Base-by-base conservation (phyloP, 495 filamentous ascomycete species). In the Hypoxylon perforatum region DNA sequence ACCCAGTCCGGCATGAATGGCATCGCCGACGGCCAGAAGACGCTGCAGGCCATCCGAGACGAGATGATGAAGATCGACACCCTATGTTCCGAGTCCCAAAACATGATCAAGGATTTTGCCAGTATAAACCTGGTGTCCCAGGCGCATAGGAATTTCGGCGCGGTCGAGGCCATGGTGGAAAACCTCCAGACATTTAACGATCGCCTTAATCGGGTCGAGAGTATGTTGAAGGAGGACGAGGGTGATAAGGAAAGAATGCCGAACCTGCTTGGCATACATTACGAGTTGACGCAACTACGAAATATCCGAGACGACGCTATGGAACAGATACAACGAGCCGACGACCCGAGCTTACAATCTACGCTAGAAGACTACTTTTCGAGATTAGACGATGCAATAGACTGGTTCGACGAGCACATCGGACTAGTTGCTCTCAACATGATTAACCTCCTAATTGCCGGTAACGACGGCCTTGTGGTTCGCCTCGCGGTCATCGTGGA, bases 51-150 rank as follows among this genome's bases (percentile, higher is more conserved):
- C 63, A 97, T 97, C 71, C 94, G 94, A 77, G 96, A 98, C 71
- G 95, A 98, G 81, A 94, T 99, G 84, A 90, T 93, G 82, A 95
- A 95, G 78, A 97, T 99, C 75, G 96, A 98, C 78, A 94, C 93
- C 82, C 85, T 99, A 50, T 98, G 95, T 79, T 91, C 92, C 61
- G 96, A 98, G 76, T 91, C 92, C 49, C 94, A 98, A 80, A 89
- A 91, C 70, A 97, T 97, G 86, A 97, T 98, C 58, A 87, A 89
- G 59, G 95, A 98, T 80, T 99, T 99, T 74, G 92, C 96, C 35
- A 92, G 95, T 72, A 97, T 99, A 77, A 97, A 97, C 75, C 81
- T 92, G 65, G 88, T 98, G 39, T 92, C 93, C 19, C 91, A 94
- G 76, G 92, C 96, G 23, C 95, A 99, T 78, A 85, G 93, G 59